Evolutionary conservation across 257 asterid genomes (phyloP).

Genomic region (Ophiorrhiza pumila): DNA sequence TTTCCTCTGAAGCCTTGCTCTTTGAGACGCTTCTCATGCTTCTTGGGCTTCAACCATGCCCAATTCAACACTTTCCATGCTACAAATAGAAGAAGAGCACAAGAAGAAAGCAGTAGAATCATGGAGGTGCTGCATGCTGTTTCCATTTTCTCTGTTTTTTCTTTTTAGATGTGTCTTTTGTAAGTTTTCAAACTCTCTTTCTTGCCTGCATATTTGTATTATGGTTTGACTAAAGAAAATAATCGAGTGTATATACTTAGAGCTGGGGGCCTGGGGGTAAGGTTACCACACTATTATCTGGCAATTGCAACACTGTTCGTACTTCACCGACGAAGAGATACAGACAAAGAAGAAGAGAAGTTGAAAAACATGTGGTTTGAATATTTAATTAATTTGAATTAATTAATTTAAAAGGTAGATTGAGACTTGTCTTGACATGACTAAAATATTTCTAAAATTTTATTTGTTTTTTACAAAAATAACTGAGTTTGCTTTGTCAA

Average conservation of each 20-base stretch:
- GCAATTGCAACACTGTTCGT: no score
- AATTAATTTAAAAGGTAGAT: no score
- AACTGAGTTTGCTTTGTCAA: no score
- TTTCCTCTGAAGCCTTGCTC: slow-evolving; percentile 39
- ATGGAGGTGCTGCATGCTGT: background rate
- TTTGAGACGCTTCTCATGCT: slow-evolving; percentile 30
- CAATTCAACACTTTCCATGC: slow-evolving; percentile 31
- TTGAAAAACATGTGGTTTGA: no score
- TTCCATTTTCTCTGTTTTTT: background rate
- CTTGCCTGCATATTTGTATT: background rate
- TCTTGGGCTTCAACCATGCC: slow-evolving; percentile 39
- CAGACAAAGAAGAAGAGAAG: background rate
- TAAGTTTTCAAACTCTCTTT: background rate
- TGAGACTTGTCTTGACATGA: no score
- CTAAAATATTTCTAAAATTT: no score
- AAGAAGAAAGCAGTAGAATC: background rate
- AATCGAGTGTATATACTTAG: no score
- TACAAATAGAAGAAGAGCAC: background rate
- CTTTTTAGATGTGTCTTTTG: no score
- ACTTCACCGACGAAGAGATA: background rate
- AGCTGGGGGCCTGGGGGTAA: no score
- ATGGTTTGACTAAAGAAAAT: background rate
- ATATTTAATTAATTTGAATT: no score
- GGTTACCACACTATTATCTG: no score
- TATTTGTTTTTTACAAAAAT: no score